phyloP scores from a whole-genome alignment of 441 rosid species.

The Corymbia citriodora region DNA sequence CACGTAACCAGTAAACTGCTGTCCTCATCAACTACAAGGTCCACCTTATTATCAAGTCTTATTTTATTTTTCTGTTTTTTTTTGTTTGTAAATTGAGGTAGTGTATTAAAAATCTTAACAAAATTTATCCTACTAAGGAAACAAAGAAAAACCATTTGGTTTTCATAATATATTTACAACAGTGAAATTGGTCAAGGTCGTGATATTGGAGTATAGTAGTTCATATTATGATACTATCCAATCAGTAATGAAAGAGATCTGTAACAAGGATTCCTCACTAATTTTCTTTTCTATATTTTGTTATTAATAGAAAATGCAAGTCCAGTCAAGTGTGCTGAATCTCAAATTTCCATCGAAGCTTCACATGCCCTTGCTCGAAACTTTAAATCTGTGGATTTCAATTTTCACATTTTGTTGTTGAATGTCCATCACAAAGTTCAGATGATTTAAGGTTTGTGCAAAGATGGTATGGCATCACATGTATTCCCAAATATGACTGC shows the following conservation, averaged over 20 bases:
- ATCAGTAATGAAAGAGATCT: too few relatives aligned
- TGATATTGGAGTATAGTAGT: not conserved
- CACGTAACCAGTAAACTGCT: fast-evolving
- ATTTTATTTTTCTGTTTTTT: too few relatives aligned
- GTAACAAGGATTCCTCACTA: not conserved
- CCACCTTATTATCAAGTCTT: not conserved
- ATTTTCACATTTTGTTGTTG: fast-evolving
- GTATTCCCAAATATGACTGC: fast-evolving
- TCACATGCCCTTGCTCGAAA: not conserved
- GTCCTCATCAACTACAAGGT: not conserved
- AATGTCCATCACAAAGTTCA: fast-evolving
- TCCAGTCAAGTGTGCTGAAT: not conserved
- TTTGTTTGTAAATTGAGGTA: too few relatives aligned
- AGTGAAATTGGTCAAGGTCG: not conserved
- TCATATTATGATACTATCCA: not conserved
- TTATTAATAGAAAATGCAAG: not conserved
- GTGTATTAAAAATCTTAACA: too few relatives aligned
- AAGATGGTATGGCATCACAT: not conserved
- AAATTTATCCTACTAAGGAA: not conserved
- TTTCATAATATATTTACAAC: too few relatives aligned
- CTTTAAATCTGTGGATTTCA: not conserved
- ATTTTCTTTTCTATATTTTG: not conserved
- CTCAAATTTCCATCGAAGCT: not conserved
- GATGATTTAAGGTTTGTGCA: not conserved
- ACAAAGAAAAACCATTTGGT: too few relatives aligned